Base-by-base conservation (phyloP, 176 grass and related monocot species). In the Triticum dicoccoides region DNA sequence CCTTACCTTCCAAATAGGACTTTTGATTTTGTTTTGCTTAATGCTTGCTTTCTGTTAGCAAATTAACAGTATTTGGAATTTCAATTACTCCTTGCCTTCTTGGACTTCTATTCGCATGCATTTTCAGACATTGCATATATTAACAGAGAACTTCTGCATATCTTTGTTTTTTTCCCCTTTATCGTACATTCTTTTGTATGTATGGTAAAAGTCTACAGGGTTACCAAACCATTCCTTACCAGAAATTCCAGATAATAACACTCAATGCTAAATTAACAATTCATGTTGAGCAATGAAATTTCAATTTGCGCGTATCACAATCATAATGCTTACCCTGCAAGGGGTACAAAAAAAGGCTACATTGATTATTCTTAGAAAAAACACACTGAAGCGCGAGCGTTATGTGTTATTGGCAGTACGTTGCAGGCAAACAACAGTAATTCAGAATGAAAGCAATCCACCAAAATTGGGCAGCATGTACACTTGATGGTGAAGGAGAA, bases 381-480 rank as follows among this genome's bases (percentile, higher is more conserved):
- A 47, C 11, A 47, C 45, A 47, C 11, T 47, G 44, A 45, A 45
- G 44, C 2, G 44, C 10, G 42, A 44, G 42, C 42, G 44, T 45
- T 45, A 45, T 45, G 44, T 45, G 51, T 9, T 79, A 29, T 18
- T 39, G 12, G 68, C 41, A 42, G 21, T 72, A 72, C 21, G 32
- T 11, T 73, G 21, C 21, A 61, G 34, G 51, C 67, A 83, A 61
- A 73, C 23, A 83, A 61, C 68, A 72, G 63, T 51, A 77, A 37
- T 75, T 64, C 11, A 51, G 15, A 44, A 34, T 20, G 11, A 49
- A 65, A 65, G 41, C 39, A 56, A 58, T 25, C 15, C 3, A 30
- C 21, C 35, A 85, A 78, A 32, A 39, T 5, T 69, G 38, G 41
- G 10, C 82, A 49, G 39, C 54, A 84, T n/a, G 30, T 24, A 69